Evolutionary conservation across 495 filamentous ascomycete genomes (phyloP), one percentile per base, ranked within the genome.

Genomic region (Apodospora peruviana): DNA sequence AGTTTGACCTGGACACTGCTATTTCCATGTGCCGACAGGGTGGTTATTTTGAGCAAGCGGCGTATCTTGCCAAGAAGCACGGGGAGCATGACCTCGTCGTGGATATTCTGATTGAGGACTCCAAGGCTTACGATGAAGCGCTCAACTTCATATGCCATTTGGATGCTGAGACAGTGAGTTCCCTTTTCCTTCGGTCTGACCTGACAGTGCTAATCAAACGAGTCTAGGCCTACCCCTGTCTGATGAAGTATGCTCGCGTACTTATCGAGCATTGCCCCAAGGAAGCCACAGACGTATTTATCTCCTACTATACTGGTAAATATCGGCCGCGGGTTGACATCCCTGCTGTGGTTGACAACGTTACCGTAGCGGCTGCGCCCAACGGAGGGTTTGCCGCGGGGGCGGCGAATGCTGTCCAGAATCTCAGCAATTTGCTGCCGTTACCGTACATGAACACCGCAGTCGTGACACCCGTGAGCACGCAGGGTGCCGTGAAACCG

Each of bases 21-120:
- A 98, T 97, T 43, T 81, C 85, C 4, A 97, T 98, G 93, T 98
- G 93, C 57, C 82, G 94, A 16, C 93, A 98, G 69, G 94, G 90
- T 19, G 90, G 94, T n/a, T 98, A 98, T 64, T 91, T 84, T 60
- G 88, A 96, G 52, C 93, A 98, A 69, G 93, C 93, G 7, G 94
- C 93, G 2, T 97, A 93, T 60, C 77, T 98, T 40, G 91, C 93
- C 10, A 88, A 89, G 46, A 94, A 96, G 60, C 91, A 97, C 60
- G 82, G 87, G 5, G 94, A 98, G 60, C 87, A 93, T 57, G 90
- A 95, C 25, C 77, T 96, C 49, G 93, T 98, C 2, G 84, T 97
- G 9, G 89, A 95, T 62, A 95, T 98, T 35, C 62, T 98, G 45
- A 91, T 97, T 36, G 93, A 98, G 63, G 90, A 98, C 58, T 89